A percentile compares a stretch with the other conserved stretches of the same genome.
Evolutionary conservation across 805 yeast genomes (phyloP).

Genomic region (Lachancea thermotolerans): DNA sequence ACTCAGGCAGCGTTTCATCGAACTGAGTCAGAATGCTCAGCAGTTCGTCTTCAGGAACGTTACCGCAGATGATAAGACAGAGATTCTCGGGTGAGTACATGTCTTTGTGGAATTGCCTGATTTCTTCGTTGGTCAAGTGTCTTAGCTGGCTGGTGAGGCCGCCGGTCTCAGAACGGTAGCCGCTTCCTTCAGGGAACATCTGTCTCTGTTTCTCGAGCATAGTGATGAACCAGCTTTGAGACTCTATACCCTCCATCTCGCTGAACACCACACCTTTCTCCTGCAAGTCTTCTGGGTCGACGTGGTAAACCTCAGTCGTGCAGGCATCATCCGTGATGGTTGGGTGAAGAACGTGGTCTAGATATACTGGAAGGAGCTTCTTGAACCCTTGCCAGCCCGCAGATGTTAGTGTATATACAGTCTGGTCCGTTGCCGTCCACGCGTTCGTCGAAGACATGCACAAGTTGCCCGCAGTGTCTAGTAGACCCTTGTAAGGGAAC

Average conservation of each 20-base stretch:
- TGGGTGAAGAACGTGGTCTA: slow-evolving; percentile 82
- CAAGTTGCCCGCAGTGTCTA: slow-evolving; percentile 80
- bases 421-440: slow-evolving; percentile 94
- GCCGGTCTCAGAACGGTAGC: slow-evolving; percentile 91
- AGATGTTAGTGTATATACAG: slow-evolving; percentile 82
- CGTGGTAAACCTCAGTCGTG: slow-evolving; percentile 88
- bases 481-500: slow-evolving; percentile 84
- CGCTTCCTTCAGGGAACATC: slow-evolving; percentile 53
- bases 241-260: slow-evolving; percentile 93
- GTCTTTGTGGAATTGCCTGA: slow-evolving; percentile 63
- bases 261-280: slow-evolving; percentile 96
- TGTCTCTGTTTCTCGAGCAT: slow-evolving; percentile 54
- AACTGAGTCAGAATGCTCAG: slow-evolving; percentile 51
- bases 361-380: slow-evolving; percentile 74
- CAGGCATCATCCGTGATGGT: slow-evolving; percentile 87
- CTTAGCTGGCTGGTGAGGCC: slow-evolving; percentile 78
- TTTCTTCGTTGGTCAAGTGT: slow-evolving; percentile 61
- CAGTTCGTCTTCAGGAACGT: slow-evolving; percentile 70
- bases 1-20: slow-evolving; percentile 48
- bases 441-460: slow-evolving; percentile 88
- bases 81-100: slow-evolving; percentile 79
- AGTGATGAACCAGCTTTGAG: slow-evolving; percentile 62
- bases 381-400: slow-evolving; percentile 97
- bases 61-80: slow-evolving; percentile 78
- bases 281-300: slow-evolving; percentile 73